A percentile compares a stretch with the other conserved stretches of the same genome.
Evolutionary conservation across 805 yeast species (phyloP).

Genomic region (Hanseniaspora mollemarum): DNA sequence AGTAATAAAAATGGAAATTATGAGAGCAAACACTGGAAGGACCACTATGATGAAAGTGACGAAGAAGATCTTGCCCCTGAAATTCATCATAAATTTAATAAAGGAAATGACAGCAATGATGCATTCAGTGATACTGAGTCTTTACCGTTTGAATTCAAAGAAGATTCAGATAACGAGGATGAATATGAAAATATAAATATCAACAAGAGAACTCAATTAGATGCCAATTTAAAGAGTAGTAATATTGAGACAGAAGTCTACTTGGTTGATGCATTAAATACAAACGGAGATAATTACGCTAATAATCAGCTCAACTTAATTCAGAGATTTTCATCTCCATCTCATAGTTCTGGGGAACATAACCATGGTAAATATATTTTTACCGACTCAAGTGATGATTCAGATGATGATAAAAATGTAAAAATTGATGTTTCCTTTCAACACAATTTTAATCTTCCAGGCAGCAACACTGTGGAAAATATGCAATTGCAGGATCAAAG

Average conservation of each 20-base stretch:
- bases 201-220: neutral
- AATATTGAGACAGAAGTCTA: neutral
- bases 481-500: neutral
- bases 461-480: neutral
- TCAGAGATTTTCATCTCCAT: too few relatives aligned
- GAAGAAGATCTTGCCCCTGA: neutral
- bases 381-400: conserved; percentile 12
- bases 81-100: neutral
- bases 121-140: conserved; percentile 21
- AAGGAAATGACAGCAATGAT: neutral
- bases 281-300: neutral
- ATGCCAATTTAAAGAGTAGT: neutral
- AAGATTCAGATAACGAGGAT: conserved; percentile 21
- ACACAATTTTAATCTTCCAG: neutral
- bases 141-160: conserved; percentile 27
- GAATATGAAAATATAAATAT: neutral
- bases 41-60: conserved; percentile 5
- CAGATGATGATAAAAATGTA: neutral
- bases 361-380: conserved; percentile 1
- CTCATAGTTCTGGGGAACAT: neutral
- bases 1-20: conserved; percentile 4
- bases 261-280: conserved; percentile 13
- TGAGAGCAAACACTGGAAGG: conserved; percentile 6
- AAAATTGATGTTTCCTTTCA: neutral
- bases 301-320: conserved; percentile 7